Evolutionary conservation across 352 stramenopile genomes (phyloP), one percentile per base, ranked within the genome.

Genomic region (Globisporangium cederbergense): DNA sequence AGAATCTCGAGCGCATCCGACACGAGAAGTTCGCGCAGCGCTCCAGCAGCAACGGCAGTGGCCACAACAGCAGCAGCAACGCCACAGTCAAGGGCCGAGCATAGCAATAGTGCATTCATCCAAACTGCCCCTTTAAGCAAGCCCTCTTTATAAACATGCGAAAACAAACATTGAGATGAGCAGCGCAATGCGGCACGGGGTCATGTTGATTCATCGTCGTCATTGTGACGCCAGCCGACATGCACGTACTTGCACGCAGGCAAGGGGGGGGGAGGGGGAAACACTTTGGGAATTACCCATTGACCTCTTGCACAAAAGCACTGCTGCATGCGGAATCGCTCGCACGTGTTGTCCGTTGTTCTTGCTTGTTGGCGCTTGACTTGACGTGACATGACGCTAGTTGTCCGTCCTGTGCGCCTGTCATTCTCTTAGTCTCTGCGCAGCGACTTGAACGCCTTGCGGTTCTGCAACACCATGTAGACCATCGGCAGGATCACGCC

Each of bases 1-100:
- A 99, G 64, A 98, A 97, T 54, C 70, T 98, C 22, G 94, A 98
- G 76, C 74, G 91, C 52, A 97, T 97, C 46, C 80, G 84, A 9
- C 76, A 90, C 42, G 87, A 96, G 55, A 94, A 93, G 67, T 93
- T 83, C 30, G 68, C 75, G 34, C 81, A 91, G 53, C 76, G 78
- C 18, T 57, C 76, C 16, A 66, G 68, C 18, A 68, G 59, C 32
- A 25, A 69, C 16, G 50, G 55, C 6, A 22, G 18, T 18, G 30
- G 30, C 22, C 14, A 32, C 30, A 57, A 43, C 18, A 57, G 13
- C 51, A 57, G 7, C 28, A 36, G 45, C 45, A 67, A 67, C 38
- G 22, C 50, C 20, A 69, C 60, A 14, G 58, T 65, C 22, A 55
- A 61, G n/a, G 57, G 47, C 30, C 63, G 51, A 57, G 57, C 58